phyloP scores from a whole-genome alignment of 208 protist genomes.

The Leishmania amazonensis region DNA sequence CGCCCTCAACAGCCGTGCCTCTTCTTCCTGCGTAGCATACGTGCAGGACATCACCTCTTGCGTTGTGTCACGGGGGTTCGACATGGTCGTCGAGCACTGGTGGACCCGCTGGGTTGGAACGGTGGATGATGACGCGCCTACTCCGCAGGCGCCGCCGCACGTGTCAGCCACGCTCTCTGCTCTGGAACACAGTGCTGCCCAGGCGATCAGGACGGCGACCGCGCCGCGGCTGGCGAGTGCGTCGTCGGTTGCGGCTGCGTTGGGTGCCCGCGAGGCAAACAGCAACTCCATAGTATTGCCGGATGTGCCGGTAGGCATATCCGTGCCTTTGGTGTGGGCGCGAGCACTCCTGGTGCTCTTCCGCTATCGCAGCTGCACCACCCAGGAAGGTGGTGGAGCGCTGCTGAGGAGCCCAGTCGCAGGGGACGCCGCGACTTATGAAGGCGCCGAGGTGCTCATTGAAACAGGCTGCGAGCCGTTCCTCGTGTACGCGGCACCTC shows the following conservation, averaged over 20 bases:
- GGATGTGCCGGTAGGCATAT: not conserved
- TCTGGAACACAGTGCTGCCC: constrained; percentile 14
- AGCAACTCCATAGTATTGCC: not conserved
- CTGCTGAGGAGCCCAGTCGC: not conserved
- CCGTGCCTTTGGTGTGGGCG: constrained; percentile 19
- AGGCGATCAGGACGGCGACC: not conserved
- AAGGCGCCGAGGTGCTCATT: not conserved
- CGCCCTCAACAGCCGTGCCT: not conserved
- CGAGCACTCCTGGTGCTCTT: constrained; percentile 25
- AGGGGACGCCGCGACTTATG: not conserved
- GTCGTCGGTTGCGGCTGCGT: constrained; percentile 15
- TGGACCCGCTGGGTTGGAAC: not conserved
- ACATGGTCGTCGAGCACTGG: constrained; percentile 33
- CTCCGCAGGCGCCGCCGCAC: not conserved
- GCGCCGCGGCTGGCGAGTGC: constrained; percentile 14
- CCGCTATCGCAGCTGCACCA: constrained; percentile 15
- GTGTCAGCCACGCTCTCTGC: constrained; percentile 14
- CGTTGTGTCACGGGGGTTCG: constrained; percentile 21
- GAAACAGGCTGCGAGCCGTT: not conserved
- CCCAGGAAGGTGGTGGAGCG: not conserved
- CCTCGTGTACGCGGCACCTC: not conserved
- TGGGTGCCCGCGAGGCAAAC: not conserved
- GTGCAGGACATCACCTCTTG: constrained; percentile 27
- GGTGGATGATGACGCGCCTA: not conserved
- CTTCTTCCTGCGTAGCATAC: constrained; percentile 10